Base-by-base conservation (phyloP, 2,329 filamentous ascomycete species). In the Rhinocladiella similis region DNA sequence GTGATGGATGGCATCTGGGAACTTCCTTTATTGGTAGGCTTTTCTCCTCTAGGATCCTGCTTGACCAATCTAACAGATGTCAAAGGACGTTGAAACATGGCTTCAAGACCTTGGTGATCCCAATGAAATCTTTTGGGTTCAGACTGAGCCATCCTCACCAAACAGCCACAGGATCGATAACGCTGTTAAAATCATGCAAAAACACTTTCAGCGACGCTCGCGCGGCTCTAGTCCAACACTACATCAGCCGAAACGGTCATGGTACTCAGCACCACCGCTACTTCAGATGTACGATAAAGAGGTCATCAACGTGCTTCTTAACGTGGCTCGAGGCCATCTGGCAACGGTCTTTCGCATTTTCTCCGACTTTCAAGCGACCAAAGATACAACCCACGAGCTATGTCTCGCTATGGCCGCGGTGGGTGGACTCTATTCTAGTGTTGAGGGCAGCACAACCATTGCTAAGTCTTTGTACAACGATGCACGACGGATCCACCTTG, bases 231-330 rank as follows among this genome's bases (percentile, higher is more conserved):
- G 9, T 12, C 36, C 48, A 22, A 10, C 20, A 13, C 14, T 35
- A 3, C 27, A 33, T 13, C 25, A 52, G 13, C 9, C 50, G 2
- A 45, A 46, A 9, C 19, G 20, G 6, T 4, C 19, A n/a, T 52
- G 50, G 50, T 52, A 52, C 16, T 52, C 50, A 10, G 14, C 13
- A 18, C 50, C 51, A 16, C 51, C 45, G 2, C 27, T 25, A 13
- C 33, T 48, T 14, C 42, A 54, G 18, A 27, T 47, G 14, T 54
- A 47, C 43, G 51, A 54, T 29, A 20, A 29, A 25, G 51, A 54
- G 6, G 33, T 54, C 16, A 20, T 54, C 16, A 54, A 54, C n/a
- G 33, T 54, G 14, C 33, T 54, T 7, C 33, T 54, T 7, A 54
- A 48, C 42, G 3, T 54, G 4, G 51, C n/a, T 13, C 12, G 20